phyloP scores from a whole-genome alignment of 768 basidiomycete species.

The Auricularia sp. region DNA sequence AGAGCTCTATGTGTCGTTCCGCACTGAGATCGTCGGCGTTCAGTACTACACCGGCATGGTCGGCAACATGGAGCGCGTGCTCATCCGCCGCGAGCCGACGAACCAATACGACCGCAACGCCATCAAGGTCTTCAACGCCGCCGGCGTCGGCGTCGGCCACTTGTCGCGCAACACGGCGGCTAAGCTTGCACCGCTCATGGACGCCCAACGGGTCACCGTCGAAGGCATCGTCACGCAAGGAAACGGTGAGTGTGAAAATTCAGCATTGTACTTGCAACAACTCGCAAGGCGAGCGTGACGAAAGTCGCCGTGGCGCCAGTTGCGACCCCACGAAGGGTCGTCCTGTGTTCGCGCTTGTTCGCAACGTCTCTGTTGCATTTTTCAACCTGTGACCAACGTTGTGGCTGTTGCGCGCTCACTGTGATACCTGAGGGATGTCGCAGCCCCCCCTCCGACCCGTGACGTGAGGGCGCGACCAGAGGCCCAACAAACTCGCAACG shows the following conservation, averaged over 20 bases:
- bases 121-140: slow-evolving; percentile 74
- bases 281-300: too few relatives aligned
- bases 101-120: slow-evolving; percentile 72
- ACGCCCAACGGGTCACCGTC: slow-evolving; percentile 48
- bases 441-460: too few relatives aligned
- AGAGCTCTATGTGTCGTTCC: slow-evolving; percentile 55
- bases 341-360: too few relatives aligned
- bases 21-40: slow-evolving; percentile 65
- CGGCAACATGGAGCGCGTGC: slow-evolving; percentile 68
- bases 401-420: too few relatives aligned
- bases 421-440: too few relatives aligned
- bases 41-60: slow-evolving; percentile 82
- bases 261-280: too few relatives aligned
- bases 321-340: too few relatives aligned
- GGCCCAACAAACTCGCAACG: too few relatives aligned
- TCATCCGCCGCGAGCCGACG: slow-evolving; percentile 51
- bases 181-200: slow-evolving; percentile 63
- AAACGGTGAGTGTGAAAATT: slow-evolving; percentile 38
- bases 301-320: too few relatives aligned
- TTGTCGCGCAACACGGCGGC: slow-evolving; percentile 49
- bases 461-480: too few relatives aligned
- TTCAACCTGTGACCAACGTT: too few relatives aligned
- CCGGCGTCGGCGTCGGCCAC: slow-evolving; percentile 69
- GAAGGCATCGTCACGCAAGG: slow-evolving; percentile 67
- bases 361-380: too few relatives aligned